A percentile compares a stretch with the other conserved stretches of the same genome.
These are phyloP conservation scores for Lanmaoa rubissima DNA, from an alignment of 768 basidiomycete genomes.

Conservation along the genomic window DNA sequence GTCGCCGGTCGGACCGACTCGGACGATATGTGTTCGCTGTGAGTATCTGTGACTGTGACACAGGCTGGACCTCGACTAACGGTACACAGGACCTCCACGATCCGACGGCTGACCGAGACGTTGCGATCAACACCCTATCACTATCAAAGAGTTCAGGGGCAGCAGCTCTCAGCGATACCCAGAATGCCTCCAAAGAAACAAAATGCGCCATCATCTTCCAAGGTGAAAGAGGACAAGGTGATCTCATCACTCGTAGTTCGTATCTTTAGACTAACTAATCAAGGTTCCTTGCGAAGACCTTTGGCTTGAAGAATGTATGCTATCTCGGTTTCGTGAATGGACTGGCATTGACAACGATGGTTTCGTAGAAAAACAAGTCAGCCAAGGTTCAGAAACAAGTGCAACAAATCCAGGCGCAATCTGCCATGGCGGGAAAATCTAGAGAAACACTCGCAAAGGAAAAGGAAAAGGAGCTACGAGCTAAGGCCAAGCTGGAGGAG, in stretches of 20 bases:
- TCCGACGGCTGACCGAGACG: neutral
- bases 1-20: neutral
- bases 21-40: neutral
- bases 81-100: neutral
- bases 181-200: constrained; percentile 84
- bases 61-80: neutral
- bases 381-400: constrained; percentile 89
- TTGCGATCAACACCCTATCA: neutral
- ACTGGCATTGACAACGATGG: constrained; percentile 9
- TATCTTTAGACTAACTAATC: constrained; percentile 26
- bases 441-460: constrained; percentile 79
- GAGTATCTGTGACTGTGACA: constrained; percentile 4
- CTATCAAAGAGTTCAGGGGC: neutral
- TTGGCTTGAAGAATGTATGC: constrained; percentile 85
- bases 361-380: constrained; percentile 85
- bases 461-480: constrained; percentile 74
- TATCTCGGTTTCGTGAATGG: constrained; percentile 2
- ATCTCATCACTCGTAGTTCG: constrained; percentile 18
- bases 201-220: constrained; percentile 53
- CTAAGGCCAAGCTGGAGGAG: constrained; percentile 73
- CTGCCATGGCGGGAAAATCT: constrained; percentile 73
- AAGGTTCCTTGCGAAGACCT: constrained; percentile 55
- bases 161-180: neutral
- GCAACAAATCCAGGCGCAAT: constrained; percentile 75
- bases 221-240: constrained; percentile 83